These are phyloP conservation scores for Krasilnikovozyma curviuscula DNA, from an alignment of 768 basidiomycete genomes.

Conservation along the genomic window DNA sequence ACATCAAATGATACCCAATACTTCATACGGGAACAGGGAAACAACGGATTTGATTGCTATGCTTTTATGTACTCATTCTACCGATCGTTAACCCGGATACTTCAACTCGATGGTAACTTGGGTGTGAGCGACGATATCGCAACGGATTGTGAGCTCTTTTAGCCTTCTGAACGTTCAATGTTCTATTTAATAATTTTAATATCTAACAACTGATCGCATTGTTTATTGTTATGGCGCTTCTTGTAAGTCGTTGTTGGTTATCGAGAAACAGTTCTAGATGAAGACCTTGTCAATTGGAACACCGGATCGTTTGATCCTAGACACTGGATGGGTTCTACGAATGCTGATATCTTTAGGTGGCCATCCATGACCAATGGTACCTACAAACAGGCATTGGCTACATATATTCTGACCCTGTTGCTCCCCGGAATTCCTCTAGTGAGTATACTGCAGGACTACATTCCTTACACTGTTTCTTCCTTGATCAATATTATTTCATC, in stretches of 20 bases:
- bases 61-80: constrained; percentile 93
- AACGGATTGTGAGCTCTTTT: neutral
- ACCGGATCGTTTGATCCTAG: constrained; percentile 52
- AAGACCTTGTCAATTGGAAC: constrained; percentile 63
- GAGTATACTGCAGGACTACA: too few species aligned
- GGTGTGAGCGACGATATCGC: constrained; percentile 45
- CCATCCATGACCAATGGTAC: constrained; percentile 66
- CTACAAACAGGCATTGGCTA: constrained; percentile 50
- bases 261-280: constrained; percentile 65
- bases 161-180: too few species aligned
- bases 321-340: constrained; percentile 68
- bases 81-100: constrained; percentile 61
- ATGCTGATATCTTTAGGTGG: constrained; percentile 91
- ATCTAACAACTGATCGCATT: too few species aligned
- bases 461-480: neutral
- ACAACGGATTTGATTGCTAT: constrained; percentile 49
- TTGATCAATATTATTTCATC: neutral
- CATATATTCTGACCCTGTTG: constrained; percentile 56
- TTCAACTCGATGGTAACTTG: constrained; percentile 90
- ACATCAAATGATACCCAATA: constrained; percentile 45
- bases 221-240: too few species aligned
- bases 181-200: neutral
- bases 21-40: constrained; percentile 51
- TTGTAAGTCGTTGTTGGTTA: constrained; percentile 73
- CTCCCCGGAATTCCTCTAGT: constrained; percentile 66